Base-by-base conservation (phyloP, 371 early-diverging fungal species). In the Mortierella sp. region DNA sequence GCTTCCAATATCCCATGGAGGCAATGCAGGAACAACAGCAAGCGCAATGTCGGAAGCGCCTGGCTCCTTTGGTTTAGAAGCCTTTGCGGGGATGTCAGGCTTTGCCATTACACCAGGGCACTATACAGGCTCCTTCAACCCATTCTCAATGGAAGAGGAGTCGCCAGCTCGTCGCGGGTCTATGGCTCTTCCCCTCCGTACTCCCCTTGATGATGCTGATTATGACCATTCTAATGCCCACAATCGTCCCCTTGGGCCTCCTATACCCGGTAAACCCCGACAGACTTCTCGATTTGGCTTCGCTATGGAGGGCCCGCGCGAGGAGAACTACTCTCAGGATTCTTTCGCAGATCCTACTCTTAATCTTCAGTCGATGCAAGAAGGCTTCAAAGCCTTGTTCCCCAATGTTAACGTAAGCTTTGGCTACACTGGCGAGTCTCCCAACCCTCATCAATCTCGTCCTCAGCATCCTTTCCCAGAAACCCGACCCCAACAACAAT, bases 351-450 rank as follows among this genome's bases (percentile, higher is more conserved):
- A 75, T 16, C 65, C 75, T 44, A 66, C 72, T 19, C 56, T 73
- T 44, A 77, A 77, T 19, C 70, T 84, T 43, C 80, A 75, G 60
- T 82, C 82, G 28, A 85, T 85, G 82, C 84, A 87, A 53, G 89
- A 92, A 26, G 88, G 89, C 43, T 84, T 92, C 60, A 81, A 91
- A 53, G 89, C 91, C 3, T 60, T 92, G 48, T 84, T 92, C 61
- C 92, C 92, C 37, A 90, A 92, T 77, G 89, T 89, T 29, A 91
- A 90, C 80, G 86, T 90, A 56, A 90, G 89, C 29, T 90, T 91
- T 74, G 86, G 87, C 15, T 82, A 82, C 58, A 75, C 75, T 55
- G 64, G 66, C 80, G 60, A 67, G 80, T 68, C 79, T 65, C 60
- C 71, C 57, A 55, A 9, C 37, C 9, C 37, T 37, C 65, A 68